Evolutionary conservation across 805 yeast species (phyloP).

Genomic region (Clavispora vitiphila): DNA sequence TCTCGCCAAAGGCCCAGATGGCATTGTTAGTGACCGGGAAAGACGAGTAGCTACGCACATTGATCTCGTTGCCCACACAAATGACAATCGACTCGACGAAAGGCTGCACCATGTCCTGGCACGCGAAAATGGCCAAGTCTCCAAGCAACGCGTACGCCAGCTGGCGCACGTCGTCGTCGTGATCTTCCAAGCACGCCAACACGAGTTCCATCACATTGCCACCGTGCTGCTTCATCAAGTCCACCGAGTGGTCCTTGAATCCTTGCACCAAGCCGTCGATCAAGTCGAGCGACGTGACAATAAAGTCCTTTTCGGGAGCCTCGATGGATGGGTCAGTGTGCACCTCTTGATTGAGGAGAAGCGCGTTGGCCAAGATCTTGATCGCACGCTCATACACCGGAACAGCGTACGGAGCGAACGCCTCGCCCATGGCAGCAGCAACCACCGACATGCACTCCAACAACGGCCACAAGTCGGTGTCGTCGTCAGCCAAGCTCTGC

Average conservation of each 20-base stretch:
- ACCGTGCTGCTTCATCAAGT: constrained; percentile 40
- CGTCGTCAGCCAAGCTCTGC: constrained; percentile 70
- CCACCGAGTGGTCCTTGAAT: constrained; percentile 57
- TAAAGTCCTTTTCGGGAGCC: constrained; percentile 85
- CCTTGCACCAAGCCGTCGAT: constrained; percentile 94
- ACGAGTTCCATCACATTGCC: constrained; percentile 54
- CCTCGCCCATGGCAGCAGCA: constrained; percentile 79
- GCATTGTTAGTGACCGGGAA: constrained; percentile 80
- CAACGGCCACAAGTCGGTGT: constrained; percentile 84
- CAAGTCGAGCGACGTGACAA: constrained; percentile 83
- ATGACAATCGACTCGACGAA: constrained; percentile 50
- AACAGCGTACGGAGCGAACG: constrained; percentile 83
- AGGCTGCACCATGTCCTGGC: constrained; percentile 43
- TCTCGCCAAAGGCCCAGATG: constrained; percentile 90
- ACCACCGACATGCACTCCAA: constrained; percentile 90
- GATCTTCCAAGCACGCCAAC: constrained; percentile 67
- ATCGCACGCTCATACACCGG: constrained; percentile 79
- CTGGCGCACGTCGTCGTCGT: constrained; percentile 85
- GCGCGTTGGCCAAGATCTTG: constrained; percentile 61
- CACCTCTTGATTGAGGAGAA: constrained; percentile 60
- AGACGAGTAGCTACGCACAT: constrained; percentile 44
- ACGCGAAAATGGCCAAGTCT: constrained; percentile 67
- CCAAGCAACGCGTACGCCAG: constrained; percentile 87
- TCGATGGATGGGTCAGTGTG: constrained; percentile 61
- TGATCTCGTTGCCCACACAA: constrained; percentile 66